phyloP scores from a whole-genome alignment of 2,329 filamentous ascomycete genomes.

The Aspergillus vadensis region DNA sequence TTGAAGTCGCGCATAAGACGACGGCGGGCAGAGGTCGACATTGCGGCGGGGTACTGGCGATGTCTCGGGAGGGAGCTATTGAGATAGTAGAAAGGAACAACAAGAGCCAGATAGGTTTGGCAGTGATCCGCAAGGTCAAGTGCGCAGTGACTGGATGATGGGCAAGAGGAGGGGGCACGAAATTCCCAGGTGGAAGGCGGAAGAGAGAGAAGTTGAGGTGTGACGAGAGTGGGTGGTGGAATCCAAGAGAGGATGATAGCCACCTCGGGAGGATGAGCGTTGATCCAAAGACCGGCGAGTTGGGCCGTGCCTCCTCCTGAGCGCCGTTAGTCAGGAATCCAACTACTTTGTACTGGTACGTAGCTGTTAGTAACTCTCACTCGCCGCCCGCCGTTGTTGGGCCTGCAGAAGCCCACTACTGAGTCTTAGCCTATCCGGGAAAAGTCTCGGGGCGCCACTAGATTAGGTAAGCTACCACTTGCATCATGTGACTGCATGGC shows the following conservation, averaged over 20 bases:
- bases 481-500: background rate
- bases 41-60: slow-evolving; percentile 45
- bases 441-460: background rate
- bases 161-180: background rate
- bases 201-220: background rate
- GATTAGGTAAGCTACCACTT: background rate
- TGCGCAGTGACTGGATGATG: background rate
- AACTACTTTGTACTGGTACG: background rate
- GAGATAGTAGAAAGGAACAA: slow-evolving; percentile 10
- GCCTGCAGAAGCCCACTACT: slow-evolving; percentile 1
- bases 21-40: slow-evolving; percentile 93
- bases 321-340: background rate
- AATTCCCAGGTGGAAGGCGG: background rate
- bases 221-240: background rate
- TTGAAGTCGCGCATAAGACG: slow-evolving; percentile 99
- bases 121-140: background rate
- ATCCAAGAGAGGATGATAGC: background rate
- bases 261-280: background rate
- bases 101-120: background rate
- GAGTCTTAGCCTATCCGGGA: background rate
- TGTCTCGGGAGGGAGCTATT: slow-evolving; percentile 10
- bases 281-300: slow-evolving; percentile 4
- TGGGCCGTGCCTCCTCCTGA: slow-evolving; percentile 4
- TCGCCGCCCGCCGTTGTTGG: background rate
- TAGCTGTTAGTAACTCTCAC: background rate